Percentiles rank a stretch among this genome's conserved stretches.
phyloP scores from a whole-genome alignment of 78 protist genomes.

The Planoprotostelium fungivorum region DNA sequence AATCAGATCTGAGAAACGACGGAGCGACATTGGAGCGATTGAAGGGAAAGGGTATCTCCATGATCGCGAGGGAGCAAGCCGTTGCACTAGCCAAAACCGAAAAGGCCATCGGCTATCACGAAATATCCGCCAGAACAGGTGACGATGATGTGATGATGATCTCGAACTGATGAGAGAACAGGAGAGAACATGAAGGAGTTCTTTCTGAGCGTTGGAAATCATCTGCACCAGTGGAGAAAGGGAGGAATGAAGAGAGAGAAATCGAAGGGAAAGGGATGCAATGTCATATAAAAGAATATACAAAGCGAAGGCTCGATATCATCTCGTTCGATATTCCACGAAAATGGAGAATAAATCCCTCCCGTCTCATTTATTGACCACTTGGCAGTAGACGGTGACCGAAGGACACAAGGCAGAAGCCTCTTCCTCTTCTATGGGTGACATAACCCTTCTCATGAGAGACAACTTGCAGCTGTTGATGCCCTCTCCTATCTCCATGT shows the following conservation, averaged over 20 bases:
- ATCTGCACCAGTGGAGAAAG: too few relatives aligned
- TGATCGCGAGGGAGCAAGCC: slow-evolving; percentile 25
- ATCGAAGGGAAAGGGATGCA: background rate
- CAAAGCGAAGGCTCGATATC: background rate
- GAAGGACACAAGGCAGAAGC: background rate
- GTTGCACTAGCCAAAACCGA: slow-evolving; percentile 26
- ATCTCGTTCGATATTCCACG: too few relatives aligned
- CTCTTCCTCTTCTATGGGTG: background rate
- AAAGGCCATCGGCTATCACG: slow-evolving; percentile 31
- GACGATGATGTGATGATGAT: background rate
- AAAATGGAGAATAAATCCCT: too few relatives aligned
- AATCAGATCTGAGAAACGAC: slow-evolving; percentile 31
- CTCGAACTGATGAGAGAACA: background rate
- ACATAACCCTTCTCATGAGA: too few relatives aligned
- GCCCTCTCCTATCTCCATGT: background rate
- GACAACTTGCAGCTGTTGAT: too few relatives aligned
- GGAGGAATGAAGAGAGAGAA: background rate
- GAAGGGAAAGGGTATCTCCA: slow-evolving; percentile 6
- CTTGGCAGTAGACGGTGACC: background rate
- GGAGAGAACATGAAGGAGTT: background rate
- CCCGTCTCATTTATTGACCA: too few relatives aligned
- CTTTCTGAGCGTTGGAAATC: too few relatives aligned
- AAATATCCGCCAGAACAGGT: slow-evolving; percentile 18
- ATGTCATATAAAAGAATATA: background rate
- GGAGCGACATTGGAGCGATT: background rate